A percentile compares a stretch with the other conserved stretches of the same genome.
Conservation (phyloP, 202 grass and related monocot genomes). For the Panicum hallii region DNA sequence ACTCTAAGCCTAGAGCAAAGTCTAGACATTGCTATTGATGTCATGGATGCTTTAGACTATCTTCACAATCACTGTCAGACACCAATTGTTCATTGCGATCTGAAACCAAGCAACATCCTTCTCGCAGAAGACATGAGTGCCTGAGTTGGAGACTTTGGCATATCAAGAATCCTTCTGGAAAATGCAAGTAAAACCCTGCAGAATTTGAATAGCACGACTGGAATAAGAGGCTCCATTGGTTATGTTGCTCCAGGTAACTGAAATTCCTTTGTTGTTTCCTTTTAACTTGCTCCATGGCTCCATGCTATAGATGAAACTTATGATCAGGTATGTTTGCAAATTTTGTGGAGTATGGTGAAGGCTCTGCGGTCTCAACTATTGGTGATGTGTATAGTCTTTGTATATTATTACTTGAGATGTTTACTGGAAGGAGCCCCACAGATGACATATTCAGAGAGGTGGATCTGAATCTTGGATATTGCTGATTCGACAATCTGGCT, state of each 20-base stretch:
- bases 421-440: conserved; percentile 5
- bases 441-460: conserved; percentile 7
- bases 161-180: conserved; percentile 37
- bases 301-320: too few species aligned
- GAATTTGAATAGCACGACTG: conserved; percentile 29
- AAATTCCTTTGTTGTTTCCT: too few species aligned
- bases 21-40: conserved; percentile 40
- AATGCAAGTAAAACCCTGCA: neutral
- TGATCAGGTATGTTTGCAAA: too few species aligned
- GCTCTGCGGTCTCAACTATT: neutral
- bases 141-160: conserved; percentile 37
- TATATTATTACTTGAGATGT: conserved; percentile 33
- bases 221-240: conserved; percentile 52
- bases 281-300: too few species aligned
- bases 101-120: conserved; percentile 25
- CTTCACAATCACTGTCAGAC: conserved; percentile 34
- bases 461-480: conserved; percentile 20
- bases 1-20: conserved; percentile 30
- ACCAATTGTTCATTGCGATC: conserved; percentile 34
- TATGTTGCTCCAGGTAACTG: conserved; percentile 44
- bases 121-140: conserved; percentile 36
- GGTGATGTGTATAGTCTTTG: conserved; percentile 40
- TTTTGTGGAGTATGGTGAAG: conserved; percentile 45
- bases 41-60: conserved; percentile 48
- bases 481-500: conserved; percentile 33